phyloP scores from a whole-genome alignment of 495 filamentous ascomycete species.

The Xylaria venustula region DNA sequence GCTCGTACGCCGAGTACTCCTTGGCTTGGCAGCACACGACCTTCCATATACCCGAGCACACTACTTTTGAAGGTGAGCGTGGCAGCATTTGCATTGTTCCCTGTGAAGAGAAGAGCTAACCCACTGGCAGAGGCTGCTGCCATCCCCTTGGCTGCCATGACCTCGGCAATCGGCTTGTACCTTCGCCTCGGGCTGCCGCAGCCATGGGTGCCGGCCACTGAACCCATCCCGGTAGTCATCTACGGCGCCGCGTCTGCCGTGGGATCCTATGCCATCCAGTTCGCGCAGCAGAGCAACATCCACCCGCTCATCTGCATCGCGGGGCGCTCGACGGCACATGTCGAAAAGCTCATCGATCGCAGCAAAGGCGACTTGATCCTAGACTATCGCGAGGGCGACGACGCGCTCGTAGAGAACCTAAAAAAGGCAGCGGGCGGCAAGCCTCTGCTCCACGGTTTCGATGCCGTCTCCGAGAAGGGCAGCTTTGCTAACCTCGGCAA shows the following conservation, averaged over 20 bases:
- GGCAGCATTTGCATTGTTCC: too few species aligned
- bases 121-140: conserved; percentile 59
- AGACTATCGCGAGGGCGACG: conserved; percentile 66
- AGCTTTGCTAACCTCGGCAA: conserved; percentile 36
- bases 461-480: conserved; percentile 58
- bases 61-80: conserved; percentile 64
- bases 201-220: conserved; percentile 55
- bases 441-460: conserved; percentile 49
- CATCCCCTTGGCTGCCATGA: conserved; percentile 73
- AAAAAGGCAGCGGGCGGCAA: conserved; percentile 43
- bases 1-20: conserved; percentile 71
- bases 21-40: conserved; percentile 63
- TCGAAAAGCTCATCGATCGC: conserved; percentile 59
- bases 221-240: conserved; percentile 50
- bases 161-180: conserved; percentile 65
- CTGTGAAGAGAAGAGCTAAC: neutral
- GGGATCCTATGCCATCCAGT: conserved; percentile 66
- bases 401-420: conserved; percentile 51
- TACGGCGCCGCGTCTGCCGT: conserved; percentile 64
- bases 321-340: conserved; percentile 55
- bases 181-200: conserved; percentile 57
- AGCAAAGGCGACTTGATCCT: conserved; percentile 66
- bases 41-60: conserved; percentile 64
- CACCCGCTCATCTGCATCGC: conserved; percentile 73
- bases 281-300: conserved; percentile 65